phyloP scores from a whole-genome alignment of 2,329 filamentous ascomycete genomes.

The Pochonia chlamydosporia region DNA sequence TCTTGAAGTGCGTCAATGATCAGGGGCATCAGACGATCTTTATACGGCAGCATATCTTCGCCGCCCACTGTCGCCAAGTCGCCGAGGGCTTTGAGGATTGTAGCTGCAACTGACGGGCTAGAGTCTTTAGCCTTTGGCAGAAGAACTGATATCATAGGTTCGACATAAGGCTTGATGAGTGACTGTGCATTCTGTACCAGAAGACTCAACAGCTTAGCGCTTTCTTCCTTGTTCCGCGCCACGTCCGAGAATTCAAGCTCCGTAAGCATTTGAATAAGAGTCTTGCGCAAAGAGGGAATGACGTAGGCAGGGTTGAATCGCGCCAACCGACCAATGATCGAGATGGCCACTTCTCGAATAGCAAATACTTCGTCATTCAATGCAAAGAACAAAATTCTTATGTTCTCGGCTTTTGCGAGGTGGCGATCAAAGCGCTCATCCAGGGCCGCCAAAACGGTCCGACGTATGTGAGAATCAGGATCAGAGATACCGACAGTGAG shows the following conservation, averaged over 20 bases:
- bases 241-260: conserved; percentile 96
- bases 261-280: conserved; percentile 91
- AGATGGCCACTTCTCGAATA: conserved; percentile 90
- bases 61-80: conserved; percentile 92
- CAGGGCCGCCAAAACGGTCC: conserved; percentile 81
- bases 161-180: conserved; percentile 92
- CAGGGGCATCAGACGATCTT: conserved; percentile 87
- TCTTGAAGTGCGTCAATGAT: conserved; percentile 93
- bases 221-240: conserved; percentile 91
- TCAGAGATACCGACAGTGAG: conserved; percentile 93
- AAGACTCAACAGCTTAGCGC: conserved; percentile 84
- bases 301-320: conserved; percentile 93
- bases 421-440: conserved; percentile 94
- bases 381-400: conserved; percentile 89
- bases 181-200: conserved; percentile 89
- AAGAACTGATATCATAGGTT: conserved; percentile 92
- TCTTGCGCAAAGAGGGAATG: conserved; percentile 89
- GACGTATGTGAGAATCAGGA: conserved; percentile 79
- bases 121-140: conserved; percentile 84
- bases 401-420: conserved; percentile 95
- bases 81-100: conserved; percentile 90
- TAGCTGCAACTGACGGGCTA: conserved; percentile 84
- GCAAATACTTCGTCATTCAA: conserved; percentile 91
- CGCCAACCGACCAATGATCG: conserved; percentile 90
- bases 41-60: conserved; percentile 87